A percentile compares a stretch with the other conserved stretches of the same genome.
Conservation (phyloP, 1,284 basidiomycete species). For the Microbotryomycetes sp. region DNA sequence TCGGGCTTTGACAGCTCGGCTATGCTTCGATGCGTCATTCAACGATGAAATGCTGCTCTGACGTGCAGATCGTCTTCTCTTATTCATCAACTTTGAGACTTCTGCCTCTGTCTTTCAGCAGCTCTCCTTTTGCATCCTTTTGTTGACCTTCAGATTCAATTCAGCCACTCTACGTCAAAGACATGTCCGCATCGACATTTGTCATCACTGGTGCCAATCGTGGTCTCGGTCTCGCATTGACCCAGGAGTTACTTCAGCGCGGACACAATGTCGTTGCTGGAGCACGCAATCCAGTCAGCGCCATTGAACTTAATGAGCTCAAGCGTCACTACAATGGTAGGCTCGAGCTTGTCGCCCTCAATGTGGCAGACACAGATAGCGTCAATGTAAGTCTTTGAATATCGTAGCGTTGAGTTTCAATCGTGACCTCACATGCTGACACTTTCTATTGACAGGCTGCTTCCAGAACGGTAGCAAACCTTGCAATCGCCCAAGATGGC, state of each 20-base stretch:
- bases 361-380: neutral
- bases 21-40: too few species aligned
- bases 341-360: neutral
- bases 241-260: neutral
- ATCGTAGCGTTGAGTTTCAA: neutral
- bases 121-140: too few species aligned
- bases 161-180: too few species aligned
- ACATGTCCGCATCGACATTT: too few species aligned
- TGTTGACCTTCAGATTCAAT: too few species aligned
- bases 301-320: neutral
- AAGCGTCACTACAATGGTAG: neutral
- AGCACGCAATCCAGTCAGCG: neutral
- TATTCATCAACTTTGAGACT: too few species aligned
- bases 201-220: neutral
- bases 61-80: too few species aligned
- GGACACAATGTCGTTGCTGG: neutral
- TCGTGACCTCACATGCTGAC: neutral
- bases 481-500: neutral
- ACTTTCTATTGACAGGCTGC: neutral
- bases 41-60: too few species aligned
- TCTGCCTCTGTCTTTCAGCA: too few species aligned
- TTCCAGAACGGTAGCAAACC: neutral
- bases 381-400: neutral
- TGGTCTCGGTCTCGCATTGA: neutral
- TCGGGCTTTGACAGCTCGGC: too few species aligned